phyloP scores from a whole-genome alignment of 257 asterid genomes.

The Petrea volubilis region DNA sequence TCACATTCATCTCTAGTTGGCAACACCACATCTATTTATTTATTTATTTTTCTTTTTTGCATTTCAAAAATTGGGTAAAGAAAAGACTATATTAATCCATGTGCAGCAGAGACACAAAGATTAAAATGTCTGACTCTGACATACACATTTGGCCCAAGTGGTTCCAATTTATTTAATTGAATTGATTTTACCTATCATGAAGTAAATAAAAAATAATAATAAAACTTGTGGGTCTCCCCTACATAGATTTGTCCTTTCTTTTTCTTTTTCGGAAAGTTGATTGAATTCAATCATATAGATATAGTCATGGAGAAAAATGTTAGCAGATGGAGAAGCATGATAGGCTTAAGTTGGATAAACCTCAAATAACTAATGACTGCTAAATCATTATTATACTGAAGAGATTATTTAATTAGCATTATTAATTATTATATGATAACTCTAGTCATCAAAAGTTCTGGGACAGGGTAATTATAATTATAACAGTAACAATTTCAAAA shows the following conservation, averaged over 20 bases:
- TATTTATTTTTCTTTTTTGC: no score
- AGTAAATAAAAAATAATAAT: background rate
- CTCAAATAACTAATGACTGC: background rate
- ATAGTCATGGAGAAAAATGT: constrained; percentile 8
- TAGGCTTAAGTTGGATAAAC: constrained; percentile 11
- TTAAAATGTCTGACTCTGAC: constrained; percentile 1
- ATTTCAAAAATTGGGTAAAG: background rate
- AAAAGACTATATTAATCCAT: background rate
- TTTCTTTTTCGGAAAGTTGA: constrained; percentile 17
- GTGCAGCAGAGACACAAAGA: background rate
- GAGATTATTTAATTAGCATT: no score
- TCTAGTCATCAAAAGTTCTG: no score
- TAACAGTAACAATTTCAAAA: no score
- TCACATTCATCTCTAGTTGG: background rate
- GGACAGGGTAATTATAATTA: no score
- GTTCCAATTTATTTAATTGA: background rate
- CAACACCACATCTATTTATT: background rate
- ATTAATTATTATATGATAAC: no score
- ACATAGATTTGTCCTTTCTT: constrained; percentile 21
- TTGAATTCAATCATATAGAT: background rate
- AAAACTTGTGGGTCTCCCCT: constrained; percentile 11
- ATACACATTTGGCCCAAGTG: constrained; percentile 12
- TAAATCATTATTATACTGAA: no score
- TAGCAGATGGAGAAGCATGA: constrained; percentile 12
- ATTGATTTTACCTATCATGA: background rate